Conservation (phyloP, 345 rosid species). For the Heritiera littoralis region DNA sequence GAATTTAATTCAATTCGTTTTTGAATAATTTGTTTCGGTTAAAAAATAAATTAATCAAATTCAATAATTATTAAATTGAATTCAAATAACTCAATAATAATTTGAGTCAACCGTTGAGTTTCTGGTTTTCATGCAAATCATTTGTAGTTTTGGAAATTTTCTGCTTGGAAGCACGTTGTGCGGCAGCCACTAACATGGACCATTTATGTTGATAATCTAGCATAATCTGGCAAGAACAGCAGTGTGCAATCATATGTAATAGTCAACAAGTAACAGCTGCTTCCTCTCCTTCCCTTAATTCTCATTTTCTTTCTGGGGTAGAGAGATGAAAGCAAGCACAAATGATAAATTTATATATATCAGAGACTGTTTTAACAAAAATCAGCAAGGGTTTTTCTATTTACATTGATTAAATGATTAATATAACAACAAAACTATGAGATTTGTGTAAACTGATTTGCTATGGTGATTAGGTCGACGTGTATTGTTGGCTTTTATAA, state of each 20-base stretch:
- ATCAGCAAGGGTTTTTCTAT: neutral
- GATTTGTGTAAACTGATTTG: neutral
- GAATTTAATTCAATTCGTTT: too few species aligned
- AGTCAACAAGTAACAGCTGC: neutral
- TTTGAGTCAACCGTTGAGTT: neutral
- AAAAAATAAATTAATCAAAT: too few species aligned
- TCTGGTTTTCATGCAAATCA: neutral
- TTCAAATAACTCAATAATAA: too few species aligned
- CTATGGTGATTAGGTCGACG: neutral
- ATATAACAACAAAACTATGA: neutral
- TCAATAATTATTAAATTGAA: too few species aligned
- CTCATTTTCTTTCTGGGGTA: neutral
- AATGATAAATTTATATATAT: neutral
- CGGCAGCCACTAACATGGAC: neutral
- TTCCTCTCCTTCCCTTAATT: neutral
- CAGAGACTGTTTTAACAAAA: neutral
- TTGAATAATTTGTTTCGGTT: too few species aligned
- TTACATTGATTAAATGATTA: neutral
- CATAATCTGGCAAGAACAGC: neutral
- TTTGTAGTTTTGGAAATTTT: neutral
- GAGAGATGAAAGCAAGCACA: neutral
- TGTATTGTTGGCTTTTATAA: neutral
- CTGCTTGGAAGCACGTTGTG: neutral
- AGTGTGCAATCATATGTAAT: neutral
- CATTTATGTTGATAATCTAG: neutral